These are phyloP conservation scores for Mortierella claussenii DNA, from an alignment of 192 early-diverging fungal genomes.

Conservation along the genomic window DNA sequence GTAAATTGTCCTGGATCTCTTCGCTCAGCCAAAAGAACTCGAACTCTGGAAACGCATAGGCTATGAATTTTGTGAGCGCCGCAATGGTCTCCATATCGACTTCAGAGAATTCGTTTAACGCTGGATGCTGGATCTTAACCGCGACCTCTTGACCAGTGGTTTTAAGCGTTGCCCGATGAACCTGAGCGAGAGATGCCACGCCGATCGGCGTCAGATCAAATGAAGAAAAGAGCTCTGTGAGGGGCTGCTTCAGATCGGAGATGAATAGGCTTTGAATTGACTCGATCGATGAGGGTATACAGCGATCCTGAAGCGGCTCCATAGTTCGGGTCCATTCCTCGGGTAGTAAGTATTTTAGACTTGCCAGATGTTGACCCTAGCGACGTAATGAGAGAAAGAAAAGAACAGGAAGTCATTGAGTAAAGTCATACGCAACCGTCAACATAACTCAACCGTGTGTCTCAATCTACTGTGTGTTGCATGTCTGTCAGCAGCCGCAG, in stretches of 20 bases:
- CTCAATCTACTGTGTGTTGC: too few species aligned
- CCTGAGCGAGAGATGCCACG: constrained; percentile 93
- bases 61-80: constrained; percentile 68
- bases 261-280: constrained; percentile 76
- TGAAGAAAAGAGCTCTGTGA: constrained; percentile 73
- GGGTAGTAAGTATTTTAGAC: constrained; percentile 79
- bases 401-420: not conserved
- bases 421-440: not conserved
- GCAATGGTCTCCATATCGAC: constrained; percentile 82
- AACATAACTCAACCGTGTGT: too few species aligned
- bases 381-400: not conserved
- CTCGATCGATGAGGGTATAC: constrained; percentile 75
- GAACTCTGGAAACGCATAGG: constrained; percentile 85
- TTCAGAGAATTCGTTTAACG: constrained; percentile 75
- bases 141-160: constrained; percentile 76
- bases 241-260: constrained; percentile 69
- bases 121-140: constrained; percentile 93
- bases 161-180: constrained; percentile 81
- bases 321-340: constrained; percentile 88
- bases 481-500: too few species aligned
- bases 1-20: constrained; percentile 84
- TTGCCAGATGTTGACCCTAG: constrained; percentile 41
- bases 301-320: constrained; percentile 82
- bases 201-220: constrained; percentile 89
- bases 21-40: constrained; percentile 91